phyloP scores from a whole-genome alignment of 441 rosid species.

The Corymbia citriodora region DNA sequence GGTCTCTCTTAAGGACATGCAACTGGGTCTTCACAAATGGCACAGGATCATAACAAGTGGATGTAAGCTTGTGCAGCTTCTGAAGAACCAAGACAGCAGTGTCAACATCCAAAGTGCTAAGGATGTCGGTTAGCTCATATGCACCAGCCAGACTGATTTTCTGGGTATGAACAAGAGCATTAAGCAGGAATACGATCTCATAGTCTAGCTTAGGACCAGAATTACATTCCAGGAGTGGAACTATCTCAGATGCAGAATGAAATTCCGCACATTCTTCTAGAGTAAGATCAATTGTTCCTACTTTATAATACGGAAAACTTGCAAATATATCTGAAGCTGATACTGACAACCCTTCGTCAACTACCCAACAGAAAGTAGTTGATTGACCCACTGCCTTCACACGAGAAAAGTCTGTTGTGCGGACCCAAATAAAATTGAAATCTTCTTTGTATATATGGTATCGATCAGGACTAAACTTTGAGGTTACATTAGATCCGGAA shows the following conservation, averaged over 20 bases:
- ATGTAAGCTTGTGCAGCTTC: slow-evolving; percentile 60
- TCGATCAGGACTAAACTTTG: slow-evolving; percentile 50
- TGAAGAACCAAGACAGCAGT: slow-evolving; percentile 49
- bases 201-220: slow-evolving; percentile 36
- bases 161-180: slow-evolving; percentile 73
- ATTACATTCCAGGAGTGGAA: slow-evolving; percentile 49
- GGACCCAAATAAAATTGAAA: slow-evolving; percentile 79
- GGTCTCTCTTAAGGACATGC: slow-evolving; percentile 28
- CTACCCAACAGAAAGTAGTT: slow-evolving; percentile 57
- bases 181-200: slow-evolving; percentile 77
- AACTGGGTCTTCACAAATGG: slow-evolving; percentile 41
- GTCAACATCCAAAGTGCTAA: slow-evolving; percentile 34
- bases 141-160: slow-evolving; percentile 63
- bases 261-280: slow-evolving; percentile 39
- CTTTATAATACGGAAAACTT: slow-evolving; percentile 48
- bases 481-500: slow-evolving; percentile 50
- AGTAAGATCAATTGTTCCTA: slow-evolving; percentile 25
- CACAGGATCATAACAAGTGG: slow-evolving; percentile 60
- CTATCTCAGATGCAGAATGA: slow-evolving; percentile 39
- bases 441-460: slow-evolving; percentile 79
- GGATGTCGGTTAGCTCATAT: slow-evolving; percentile 37
- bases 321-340: slow-evolving; percentile 33
- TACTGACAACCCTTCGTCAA: slow-evolving; percentile 29
- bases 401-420: slow-evolving; percentile 65
- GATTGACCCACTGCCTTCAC: slow-evolving; percentile 63